Percentiles rank a stretch among this genome's conserved stretches.
Conservation (phyloP, 768 basidiomycete genomes). For the Podaxis sp. region DNA sequence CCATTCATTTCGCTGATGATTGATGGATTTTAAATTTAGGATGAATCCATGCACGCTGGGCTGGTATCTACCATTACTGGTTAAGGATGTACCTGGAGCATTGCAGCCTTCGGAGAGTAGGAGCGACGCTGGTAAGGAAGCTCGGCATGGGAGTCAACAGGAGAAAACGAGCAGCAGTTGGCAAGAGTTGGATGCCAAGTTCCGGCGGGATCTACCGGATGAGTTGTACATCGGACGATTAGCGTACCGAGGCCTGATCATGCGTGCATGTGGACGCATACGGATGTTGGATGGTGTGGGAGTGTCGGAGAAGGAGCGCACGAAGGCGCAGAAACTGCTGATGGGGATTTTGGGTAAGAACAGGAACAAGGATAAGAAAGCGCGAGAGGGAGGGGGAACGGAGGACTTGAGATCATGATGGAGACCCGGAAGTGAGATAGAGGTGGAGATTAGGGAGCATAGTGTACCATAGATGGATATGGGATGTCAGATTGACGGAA, state of each 20-base stretch:
- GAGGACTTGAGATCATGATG: constrained; percentile 17
- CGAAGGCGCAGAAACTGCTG: constrained; percentile 74
- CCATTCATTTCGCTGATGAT: constrained; percentile 13
- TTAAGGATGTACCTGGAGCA: constrained; percentile 64
- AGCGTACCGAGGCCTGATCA: constrained; percentile 86
- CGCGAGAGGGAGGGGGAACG: constrained; percentile 1
- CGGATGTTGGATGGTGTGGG: constrained; percentile 83
- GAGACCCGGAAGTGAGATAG: constrained; percentile 11
- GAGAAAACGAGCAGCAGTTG: constrained; percentile 40
- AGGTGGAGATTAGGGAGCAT: constrained; percentile 20
- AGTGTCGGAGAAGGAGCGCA: constrained; percentile 80
- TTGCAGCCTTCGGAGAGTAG: constrained; percentile 55
- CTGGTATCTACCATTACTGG: constrained; percentile 90
- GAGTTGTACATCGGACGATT: constrained; percentile 82
- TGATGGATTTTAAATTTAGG: constrained; percentile 26
- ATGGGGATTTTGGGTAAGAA: constrained; percentile 43
- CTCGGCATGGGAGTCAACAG: constrained; percentile 7
- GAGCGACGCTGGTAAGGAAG: not conserved
- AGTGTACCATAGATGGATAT: constrained; percentile 14
- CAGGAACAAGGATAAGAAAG: constrained; percentile 26
- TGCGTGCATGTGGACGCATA: constrained; percentile 68
- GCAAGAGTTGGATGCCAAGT: constrained; percentile 80
- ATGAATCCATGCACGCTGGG: constrained; percentile 98
- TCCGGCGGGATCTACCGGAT: constrained; percentile 89
- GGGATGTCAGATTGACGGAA: constrained; percentile 7